phyloP scores from a whole-genome alignment of 2,329 filamentous ascomycete species.

The Hypomyces rosellus region DNA sequence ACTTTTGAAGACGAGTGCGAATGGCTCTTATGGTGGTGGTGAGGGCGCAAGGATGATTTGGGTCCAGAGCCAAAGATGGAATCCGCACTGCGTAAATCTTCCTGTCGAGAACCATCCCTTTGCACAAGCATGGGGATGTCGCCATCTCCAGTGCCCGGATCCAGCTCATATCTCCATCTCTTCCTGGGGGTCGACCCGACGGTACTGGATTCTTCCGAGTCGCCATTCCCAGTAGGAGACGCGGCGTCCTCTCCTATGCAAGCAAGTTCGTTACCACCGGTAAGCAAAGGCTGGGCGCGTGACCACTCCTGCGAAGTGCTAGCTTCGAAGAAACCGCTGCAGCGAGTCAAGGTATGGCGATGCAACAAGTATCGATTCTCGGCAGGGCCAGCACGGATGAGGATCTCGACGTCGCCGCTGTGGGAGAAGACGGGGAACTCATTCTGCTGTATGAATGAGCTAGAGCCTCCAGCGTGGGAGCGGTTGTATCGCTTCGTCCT shows the following conservation, averaged over 20 bases:
- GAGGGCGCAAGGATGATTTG: slow-evolving; percentile 44
- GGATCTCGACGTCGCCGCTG: slow-evolving; percentile 87
- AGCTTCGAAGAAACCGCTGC: slow-evolving; percentile 89
- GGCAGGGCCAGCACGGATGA: slow-evolving; percentile 55
- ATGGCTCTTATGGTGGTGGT: slow-evolving; percentile 30
- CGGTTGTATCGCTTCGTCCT: slow-evolving; percentile 68
- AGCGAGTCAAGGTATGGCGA: slow-evolving; percentile 78
- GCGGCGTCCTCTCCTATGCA: slow-evolving; percentile 43
- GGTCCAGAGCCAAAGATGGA: slow-evolving; percentile 26
- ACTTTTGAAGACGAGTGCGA: slow-evolving; percentile 47
- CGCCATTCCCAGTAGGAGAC: slow-evolving; percentile 17
- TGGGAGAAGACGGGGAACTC: slow-evolving; percentile 89
- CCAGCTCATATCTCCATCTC: slow-evolving; percentile 83
- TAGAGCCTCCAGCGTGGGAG: slow-evolving; percentile 68
- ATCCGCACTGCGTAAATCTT: slow-evolving; percentile 4
- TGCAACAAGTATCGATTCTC: slow-evolving; percentile 86
- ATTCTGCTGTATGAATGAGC: slow-evolving; percentile 66
- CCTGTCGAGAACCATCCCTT: slow-evolving; percentile 46
- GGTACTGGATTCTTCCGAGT: slow-evolving; percentile 2
- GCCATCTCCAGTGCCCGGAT: slow-evolving; percentile 63
- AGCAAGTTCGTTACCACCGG: slow-evolving; percentile 41
- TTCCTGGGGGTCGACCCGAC: slow-evolving; percentile 29
- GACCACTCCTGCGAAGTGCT: slow-evolving; percentile 74
- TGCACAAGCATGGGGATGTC: slow-evolving; percentile 87
- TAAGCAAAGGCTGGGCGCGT: slow-evolving; percentile 23